Base-by-base conservation (phyloP, 805 yeast genomes). In the Huiozyma sinensis region DNA sequence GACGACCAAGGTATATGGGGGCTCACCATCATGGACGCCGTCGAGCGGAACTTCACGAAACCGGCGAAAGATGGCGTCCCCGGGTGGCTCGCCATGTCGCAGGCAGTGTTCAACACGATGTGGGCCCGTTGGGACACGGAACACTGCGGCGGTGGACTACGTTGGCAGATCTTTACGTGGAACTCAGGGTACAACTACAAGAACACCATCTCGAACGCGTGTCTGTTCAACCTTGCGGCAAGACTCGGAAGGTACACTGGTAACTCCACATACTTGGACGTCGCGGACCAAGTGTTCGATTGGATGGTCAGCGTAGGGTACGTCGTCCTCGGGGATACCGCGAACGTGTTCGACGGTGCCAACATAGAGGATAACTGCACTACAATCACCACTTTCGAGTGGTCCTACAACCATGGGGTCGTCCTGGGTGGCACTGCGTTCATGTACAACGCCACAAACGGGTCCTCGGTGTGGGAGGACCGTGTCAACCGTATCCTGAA, bases 1-100 rank as follows among this genome's bases (percentile, higher is more conserved):
- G 85, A 79, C 65, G 85, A 79, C 64, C 81, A 79, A 64, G 82
- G 81, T 13, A 73, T 79, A 44, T 79, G 84, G 84, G 84, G 81
- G 3, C 57, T 79, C 17, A 74, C 80, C 1, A 76, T 71, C 1
- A 73, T 79, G 73, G 73, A 67, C 24, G 84, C 84, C 1, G 79
- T 78, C 1, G 83, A 77, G 51, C 65, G 72, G 50, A 75, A 74
- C 50, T 76, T 79, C 50, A 61, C 73, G 7, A 71, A 73, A 44
- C 76, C 79, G 3, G 51, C 59, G 0, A 42, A 32, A 9, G 61
- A 59, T 30, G 71, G 67, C 11, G 42, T 34, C 2, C 71, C 72
- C 6, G 64, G 73, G 44, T 79, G 84, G 84, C 58, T 75, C 38
- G 61, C 73, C 17, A 62, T 77, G 61, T 71, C 77, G 0, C 78